Evolutionary conservation across 352 stramenopile species (phyloP).

Genomic region (Aphanomyces stellatus): DNA sequence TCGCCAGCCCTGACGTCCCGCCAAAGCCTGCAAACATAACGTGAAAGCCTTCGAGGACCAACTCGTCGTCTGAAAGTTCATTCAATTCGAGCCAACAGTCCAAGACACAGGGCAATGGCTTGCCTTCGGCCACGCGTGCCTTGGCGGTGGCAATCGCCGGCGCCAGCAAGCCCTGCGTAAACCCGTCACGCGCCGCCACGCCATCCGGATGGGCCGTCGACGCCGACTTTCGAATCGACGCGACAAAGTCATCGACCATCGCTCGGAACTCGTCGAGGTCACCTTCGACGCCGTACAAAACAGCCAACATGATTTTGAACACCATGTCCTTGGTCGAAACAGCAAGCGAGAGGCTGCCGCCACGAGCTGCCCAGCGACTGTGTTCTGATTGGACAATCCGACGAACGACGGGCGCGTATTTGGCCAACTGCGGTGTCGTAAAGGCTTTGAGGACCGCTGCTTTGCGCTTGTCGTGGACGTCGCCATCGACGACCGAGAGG

Average conservation of each 20-base stretch:
- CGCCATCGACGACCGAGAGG: too few relatives aligned
- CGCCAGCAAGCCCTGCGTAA: background rate
- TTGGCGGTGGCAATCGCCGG: background rate
- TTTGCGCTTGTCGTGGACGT: too few relatives aligned
- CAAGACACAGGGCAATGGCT: background rate
- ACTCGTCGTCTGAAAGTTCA: background rate
- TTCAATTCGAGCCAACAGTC: background rate
- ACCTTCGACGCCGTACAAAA: conserved; percentile 6
- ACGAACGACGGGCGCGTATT: conserved; percentile 1
- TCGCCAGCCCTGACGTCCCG: background rate
- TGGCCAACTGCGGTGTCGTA: background rate
- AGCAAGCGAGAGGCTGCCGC: conserved; percentile 1
- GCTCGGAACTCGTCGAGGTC: background rate
- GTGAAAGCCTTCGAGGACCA: background rate
- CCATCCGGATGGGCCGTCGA: background rate
- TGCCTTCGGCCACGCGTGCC: background rate
- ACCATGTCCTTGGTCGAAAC: background rate
- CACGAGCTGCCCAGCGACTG: background rate
- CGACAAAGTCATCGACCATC: background rate
- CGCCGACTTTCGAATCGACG: background rate
- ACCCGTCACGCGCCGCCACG: background rate
- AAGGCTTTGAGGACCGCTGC: too few relatives aligned
- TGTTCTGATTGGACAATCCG: background rate
- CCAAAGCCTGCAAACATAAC: background rate
- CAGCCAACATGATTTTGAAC: background rate